Evolutionary conservation across 202 grass and related monocot genomes (phyloP).

Genomic region (Panicum hallii): DNA sequence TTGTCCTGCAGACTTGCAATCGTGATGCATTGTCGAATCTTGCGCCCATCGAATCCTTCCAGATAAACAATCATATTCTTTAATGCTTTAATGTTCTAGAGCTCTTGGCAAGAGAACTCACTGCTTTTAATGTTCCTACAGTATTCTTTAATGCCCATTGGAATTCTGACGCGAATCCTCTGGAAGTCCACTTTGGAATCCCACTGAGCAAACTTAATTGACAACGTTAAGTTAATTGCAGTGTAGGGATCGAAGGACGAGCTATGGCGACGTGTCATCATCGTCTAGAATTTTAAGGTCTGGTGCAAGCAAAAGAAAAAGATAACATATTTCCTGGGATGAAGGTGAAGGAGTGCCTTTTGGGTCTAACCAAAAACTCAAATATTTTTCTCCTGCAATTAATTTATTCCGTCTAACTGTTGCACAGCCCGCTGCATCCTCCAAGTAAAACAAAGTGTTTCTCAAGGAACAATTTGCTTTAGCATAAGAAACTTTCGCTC

Average conservation of each 20-base stretch:
- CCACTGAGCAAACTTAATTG: slow-evolving; percentile 12
- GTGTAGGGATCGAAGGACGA: background rate
- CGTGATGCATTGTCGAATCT: background rate
- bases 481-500: background rate
- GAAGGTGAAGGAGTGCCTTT: background rate
- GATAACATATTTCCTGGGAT: no score
- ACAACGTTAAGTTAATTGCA: background rate
- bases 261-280: background rate
- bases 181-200: slow-evolving; percentile 17
- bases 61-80: background rate
- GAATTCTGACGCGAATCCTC: slow-evolving; percentile 5
- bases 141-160: background rate
- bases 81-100: background rate
- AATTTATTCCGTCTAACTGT: background rate
- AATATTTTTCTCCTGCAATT: background rate
- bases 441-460: slow-evolving; percentile 5
- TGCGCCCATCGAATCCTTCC: background rate
- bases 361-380: background rate
- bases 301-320: background rate
- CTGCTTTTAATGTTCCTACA: background rate
- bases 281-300: background rate
- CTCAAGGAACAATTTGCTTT: background rate
- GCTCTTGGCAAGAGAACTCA: background rate
- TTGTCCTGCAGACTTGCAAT: background rate
- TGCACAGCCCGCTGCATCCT: no score